Evolutionary conservation across 2,329 filamentous ascomycete species (phyloP).

Genomic region (Trichoderma guizhouense): DNA sequence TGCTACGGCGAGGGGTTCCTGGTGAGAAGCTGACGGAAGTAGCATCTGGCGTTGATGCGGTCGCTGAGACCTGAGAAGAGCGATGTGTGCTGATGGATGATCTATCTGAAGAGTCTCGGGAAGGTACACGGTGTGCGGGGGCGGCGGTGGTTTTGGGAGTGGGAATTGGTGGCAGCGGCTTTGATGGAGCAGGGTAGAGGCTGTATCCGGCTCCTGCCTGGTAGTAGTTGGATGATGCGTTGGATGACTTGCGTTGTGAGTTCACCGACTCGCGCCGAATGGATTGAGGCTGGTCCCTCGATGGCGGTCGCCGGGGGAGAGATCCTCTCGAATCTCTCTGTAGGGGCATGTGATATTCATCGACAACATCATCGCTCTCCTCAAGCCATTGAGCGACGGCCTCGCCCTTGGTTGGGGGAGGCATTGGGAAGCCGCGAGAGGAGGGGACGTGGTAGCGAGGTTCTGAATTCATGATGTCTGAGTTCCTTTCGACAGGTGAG

Average conservation of each 20-base stretch:
- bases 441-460: neutral
- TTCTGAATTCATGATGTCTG: constrained; percentile 16
- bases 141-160: constrained; percentile 7
- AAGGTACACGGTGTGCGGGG: constrained; percentile 10
- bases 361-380: constrained; percentile 14
- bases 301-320: neutral
- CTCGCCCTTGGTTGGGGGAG: constrained; percentile 13
- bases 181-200: constrained; percentile 22
- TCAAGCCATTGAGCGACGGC: constrained; percentile 16
- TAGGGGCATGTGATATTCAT: constrained; percentile 2
- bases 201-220: constrained; percentile 17
- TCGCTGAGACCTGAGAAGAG: constrained; percentile 19
- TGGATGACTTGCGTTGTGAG: constrained; percentile 18
- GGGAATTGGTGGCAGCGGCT: constrained; percentile 22
- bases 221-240: constrained; percentile 18
- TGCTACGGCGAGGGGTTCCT: constrained; percentile 12
- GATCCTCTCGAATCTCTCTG: constrained; percentile 15
- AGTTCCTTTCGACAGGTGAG: neutral
- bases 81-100: constrained; percentile 20
- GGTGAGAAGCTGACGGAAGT: constrained; percentile 18
- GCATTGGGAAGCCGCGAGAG: constrained; percentile 11
- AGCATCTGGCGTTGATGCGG: constrained; percentile 13
- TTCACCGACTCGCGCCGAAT: constrained; percentile 10
- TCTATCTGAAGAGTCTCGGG: constrained; percentile 16
- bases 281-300: constrained; percentile 8